Evolutionary conservation across 345 rosid species (phyloP).

Genomic region (Eucalyptus fibrosa): DNA sequence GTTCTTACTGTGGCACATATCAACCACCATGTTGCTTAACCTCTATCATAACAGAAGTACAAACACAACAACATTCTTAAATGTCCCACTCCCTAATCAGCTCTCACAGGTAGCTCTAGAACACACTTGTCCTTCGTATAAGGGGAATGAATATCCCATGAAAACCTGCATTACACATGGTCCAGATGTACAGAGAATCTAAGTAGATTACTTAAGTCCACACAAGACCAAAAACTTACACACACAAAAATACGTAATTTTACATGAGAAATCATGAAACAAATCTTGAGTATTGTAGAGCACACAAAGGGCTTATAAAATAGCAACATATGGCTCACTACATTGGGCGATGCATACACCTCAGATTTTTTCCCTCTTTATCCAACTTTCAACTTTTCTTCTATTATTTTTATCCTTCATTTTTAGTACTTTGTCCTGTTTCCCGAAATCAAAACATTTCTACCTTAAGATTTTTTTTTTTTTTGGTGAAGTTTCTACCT

Average conservation of each 20-base stretch:
- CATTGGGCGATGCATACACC: neutral
- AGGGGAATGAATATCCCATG: neutral
- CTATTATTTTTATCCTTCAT: neutral
- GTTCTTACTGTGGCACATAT: neutral
- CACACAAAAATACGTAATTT: neutral
- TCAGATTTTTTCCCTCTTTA: neutral
- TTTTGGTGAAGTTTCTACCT: neutral
- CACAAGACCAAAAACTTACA: neutral
- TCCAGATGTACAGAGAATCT: neutral
- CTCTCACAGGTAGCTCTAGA: neutral
- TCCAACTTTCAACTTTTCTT: neutral
- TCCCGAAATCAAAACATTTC: neutral
- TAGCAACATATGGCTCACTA: neutral
- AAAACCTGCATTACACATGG: neutral
- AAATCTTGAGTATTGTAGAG: neutral
- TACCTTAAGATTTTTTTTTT: neutral
- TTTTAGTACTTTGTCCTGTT: neutral
- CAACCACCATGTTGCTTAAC: neutral
- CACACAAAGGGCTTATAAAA: neutral
- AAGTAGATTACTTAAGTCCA: neutral
- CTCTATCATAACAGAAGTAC: neutral
- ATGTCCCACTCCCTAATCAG: neutral
- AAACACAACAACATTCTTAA: neutral
- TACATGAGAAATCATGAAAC: neutral
- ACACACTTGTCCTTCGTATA: neutral